Base-by-base conservation (phyloP, 768 basidiomycete genomes). In the Russula sp. region DNA sequence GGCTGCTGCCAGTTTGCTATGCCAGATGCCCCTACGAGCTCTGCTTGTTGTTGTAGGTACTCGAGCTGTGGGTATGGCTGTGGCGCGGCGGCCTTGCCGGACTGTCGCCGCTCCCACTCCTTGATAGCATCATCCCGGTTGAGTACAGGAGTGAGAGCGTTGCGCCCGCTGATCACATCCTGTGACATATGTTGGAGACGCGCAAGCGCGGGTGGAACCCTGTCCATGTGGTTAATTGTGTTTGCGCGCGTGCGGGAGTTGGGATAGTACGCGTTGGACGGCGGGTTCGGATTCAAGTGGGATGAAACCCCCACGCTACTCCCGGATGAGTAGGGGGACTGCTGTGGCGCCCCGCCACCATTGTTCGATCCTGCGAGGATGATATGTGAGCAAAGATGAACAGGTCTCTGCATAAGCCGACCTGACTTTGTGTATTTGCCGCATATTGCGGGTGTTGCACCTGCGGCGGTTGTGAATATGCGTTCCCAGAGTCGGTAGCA, bases 61-160 rank as follows among this genome's bases (percentile, higher is more conserved):
- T 96, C 94, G 39, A 98, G 79, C 70, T 94, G 93, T 6, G 90
- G 93, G 70, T 95, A 94, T 31, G 88, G 86, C 70, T 88, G 85
- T 16, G 85, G 82, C n/a, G 84, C 84, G 13, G 78, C 75, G 1
- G 83, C 80, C 69, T 88, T 88, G 18, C 87, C 91, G 11, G 85
- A 76, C 71, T 94, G 90, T 65, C 94, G 78, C 67, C 94, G 76
- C 75, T 98, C 97, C 96, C 96, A 98, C 75, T 98, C 96, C 48
- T 88, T 84, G 79, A 93, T 89, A 49, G 91, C 89, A 66, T 99
- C 96, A 68, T 98, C 96, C 57, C 96, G 82, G 69, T 96, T 95
- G 67, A 98, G 76, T 35, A 97, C 94, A 2, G 96, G 96, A 14
- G 94, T 97, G 73, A 97, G 73, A 22, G 91, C 89, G 69, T 92